A percentile compares a stretch with the other conserved stretches of the same genome.
phyloP scores from a whole-genome alignment of 768 basidiomycete genomes.

The Hygrophoropsis aurantiaca region DNA sequence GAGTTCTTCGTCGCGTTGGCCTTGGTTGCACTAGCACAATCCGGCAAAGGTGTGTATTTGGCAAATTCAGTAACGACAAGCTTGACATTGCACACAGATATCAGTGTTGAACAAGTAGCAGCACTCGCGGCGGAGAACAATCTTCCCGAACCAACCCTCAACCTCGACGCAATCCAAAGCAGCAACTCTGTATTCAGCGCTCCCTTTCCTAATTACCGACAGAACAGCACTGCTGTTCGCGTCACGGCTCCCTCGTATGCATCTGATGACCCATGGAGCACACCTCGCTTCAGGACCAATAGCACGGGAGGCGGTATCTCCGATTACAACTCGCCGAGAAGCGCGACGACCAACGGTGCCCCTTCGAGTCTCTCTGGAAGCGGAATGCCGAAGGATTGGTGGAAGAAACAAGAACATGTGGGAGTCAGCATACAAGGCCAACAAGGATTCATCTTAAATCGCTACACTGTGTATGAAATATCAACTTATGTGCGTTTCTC shows the following conservation, averaged over 20 bases:
- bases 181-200: constrained; percentile 52
- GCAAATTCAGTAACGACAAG: constrained; percentile 2
- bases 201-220: constrained; percentile 40
- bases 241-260: constrained; percentile 50
- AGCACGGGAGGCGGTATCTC: constrained; percentile 30
- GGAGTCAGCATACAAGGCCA: constrained; percentile 76
- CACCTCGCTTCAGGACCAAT: constrained; percentile 27
- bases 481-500: constrained; percentile 63
- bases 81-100: constrained; percentile 43
- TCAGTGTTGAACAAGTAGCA: constrained; percentile 81
- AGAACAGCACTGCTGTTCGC: constrained; percentile 41
- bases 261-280: constrained; percentile 71
- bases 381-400: constrained; percentile 81
- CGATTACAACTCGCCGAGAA: constrained; percentile 23
- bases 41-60: constrained; percentile 60
- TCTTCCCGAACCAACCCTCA: constrained; percentile 71
- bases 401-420: constrained; percentile 77
- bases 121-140: constrained; percentile 74
- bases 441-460: constrained; percentile 89
- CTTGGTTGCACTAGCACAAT: constrained; percentile 83
- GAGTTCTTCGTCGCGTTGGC: constrained; percentile 93
- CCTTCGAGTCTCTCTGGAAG: constrained; percentile 66
- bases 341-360: constrained; percentile 39
- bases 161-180: constrained; percentile 57
- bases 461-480: constrained; percentile 84